phyloP scores from a whole-genome alignment of 768 basidiomycete species.

The Dentipellis sp. region DNA sequence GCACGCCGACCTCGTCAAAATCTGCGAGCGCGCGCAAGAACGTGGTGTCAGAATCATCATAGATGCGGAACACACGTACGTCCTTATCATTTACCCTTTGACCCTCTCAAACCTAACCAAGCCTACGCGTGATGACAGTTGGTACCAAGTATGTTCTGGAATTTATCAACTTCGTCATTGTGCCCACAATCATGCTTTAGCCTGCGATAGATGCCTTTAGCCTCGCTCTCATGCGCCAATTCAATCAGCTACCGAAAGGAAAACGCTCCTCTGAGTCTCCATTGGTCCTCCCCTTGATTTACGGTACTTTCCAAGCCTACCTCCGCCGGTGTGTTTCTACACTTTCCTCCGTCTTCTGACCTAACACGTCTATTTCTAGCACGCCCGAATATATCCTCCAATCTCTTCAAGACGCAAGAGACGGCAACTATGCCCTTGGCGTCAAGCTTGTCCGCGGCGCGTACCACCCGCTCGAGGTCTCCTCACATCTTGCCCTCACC shows the following conservation, averaged over 20 bases:
- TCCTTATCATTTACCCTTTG: background rate
- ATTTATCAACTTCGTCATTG: background rate
- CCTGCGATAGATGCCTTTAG: constrained; percentile 82
- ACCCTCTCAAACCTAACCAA: background rate
- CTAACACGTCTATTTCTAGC: constrained; percentile 24
- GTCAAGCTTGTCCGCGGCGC: constrained; percentile 92
- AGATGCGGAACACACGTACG: constrained; percentile 77
- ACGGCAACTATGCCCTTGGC: constrained; percentile 65
- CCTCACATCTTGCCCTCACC: constrained; percentile 30
- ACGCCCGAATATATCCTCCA: constrained; percentile 61
- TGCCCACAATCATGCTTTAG: constrained; percentile 20
- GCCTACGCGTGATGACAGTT: constrained; percentile 6
- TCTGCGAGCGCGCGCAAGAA: constrained; percentile 55
- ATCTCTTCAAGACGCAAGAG: constrained; percentile 55
- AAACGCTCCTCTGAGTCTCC: constrained; percentile 6
- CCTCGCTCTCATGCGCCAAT: constrained; percentile 63
- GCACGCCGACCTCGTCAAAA: constrained; percentile 47
- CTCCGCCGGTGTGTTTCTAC: constrained; percentile 46
- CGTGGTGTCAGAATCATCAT: constrained; percentile 63
- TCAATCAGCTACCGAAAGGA: constrained; percentile 39
- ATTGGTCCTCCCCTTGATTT: constrained; percentile 45
- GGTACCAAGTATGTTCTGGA: constrained; percentile 29
- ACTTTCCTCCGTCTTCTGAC: background rate
- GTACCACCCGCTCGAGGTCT: constrained; percentile 72
- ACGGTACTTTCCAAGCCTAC: constrained; percentile 87